Evolutionary conservation across 2,329 filamentous ascomycete species (phyloP).

Genomic region (Aureobasidium zeae): DNA sequence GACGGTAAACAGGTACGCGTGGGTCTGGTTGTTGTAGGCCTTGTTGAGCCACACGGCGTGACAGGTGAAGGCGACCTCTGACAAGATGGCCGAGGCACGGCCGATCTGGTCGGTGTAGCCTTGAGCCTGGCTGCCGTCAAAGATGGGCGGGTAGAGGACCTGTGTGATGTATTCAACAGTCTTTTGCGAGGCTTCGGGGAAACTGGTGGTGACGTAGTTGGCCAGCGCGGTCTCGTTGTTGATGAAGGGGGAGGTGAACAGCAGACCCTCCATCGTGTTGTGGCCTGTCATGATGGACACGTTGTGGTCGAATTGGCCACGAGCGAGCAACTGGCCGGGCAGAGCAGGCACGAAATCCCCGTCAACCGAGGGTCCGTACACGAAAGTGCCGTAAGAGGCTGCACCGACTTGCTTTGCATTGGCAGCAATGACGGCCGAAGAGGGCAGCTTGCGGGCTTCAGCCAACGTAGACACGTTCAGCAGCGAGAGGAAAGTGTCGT

Average conservation of each 20-base stretch:
- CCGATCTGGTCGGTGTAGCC: conserved; percentile 39
- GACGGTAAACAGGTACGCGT: conserved; percentile 45
- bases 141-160: conserved; percentile 43
- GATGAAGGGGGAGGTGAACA: conserved; percentile 35
- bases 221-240: conserved; percentile 26
- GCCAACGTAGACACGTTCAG: conserved; percentile 37
- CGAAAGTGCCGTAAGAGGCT: conserved; percentile 37
- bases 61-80: conserved; percentile 41
- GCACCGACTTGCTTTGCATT: conserved; percentile 36
- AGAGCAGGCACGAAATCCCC: conserved; percentile 40
- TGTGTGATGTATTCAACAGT: conserved; percentile 35
- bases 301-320: conserved; percentile 37
- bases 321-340: conserved; percentile 37
- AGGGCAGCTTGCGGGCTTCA: conserved; percentile 36
- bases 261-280: conserved; percentile 37
- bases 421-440: conserved; percentile 33
- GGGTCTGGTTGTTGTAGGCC: conserved; percentile 39
- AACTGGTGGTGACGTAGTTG: conserved; percentile 21
- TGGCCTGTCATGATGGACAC: conserved; percentile 39
- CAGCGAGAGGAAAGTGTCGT: conserved; percentile 33
- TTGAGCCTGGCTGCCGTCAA: conserved; percentile 34
- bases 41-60: conserved; percentile 43
- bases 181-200: conserved; percentile 26
- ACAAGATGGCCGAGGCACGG: conserved; percentile 34
- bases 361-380: conserved; percentile 40